These are phyloP conservation scores for Glonium stellatum DNA, from an alignment of 495 filamentous ascomycete genomes.

Conservation along the genomic window DNA sequence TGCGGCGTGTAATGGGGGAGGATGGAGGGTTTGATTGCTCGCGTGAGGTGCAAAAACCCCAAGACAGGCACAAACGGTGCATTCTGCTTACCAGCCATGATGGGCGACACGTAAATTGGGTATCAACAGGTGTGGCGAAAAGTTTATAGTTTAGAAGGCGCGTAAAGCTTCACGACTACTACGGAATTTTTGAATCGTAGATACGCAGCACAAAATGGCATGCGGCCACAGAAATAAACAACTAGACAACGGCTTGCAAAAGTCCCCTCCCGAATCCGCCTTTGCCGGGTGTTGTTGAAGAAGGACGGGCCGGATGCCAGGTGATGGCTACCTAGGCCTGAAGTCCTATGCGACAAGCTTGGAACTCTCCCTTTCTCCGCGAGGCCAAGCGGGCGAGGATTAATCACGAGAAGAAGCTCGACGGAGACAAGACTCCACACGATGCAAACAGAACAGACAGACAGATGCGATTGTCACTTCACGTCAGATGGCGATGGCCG, in stretches of 20 bases:
- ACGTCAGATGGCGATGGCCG: background rate
- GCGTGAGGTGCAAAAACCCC: background rate
- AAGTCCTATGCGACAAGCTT: background rate
- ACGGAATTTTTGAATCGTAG: conserved; percentile 1
- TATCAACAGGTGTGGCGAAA: conserved; percentile 2
- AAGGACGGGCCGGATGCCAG: background rate
- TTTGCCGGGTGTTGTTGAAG: background rate
- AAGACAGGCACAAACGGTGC: background rate
- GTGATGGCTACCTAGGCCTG: too few species aligned
- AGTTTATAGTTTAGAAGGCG: conserved; percentile 1
- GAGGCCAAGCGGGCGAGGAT: background rate
- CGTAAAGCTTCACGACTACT: conserved; percentile 4
- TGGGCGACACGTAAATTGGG: conserved; percentile 8
- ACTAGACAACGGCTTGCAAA: conserved; percentile 4
- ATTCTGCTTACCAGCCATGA: conserved; percentile 38
- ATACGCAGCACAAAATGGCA: conserved; percentile 1
- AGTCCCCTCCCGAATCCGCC: background rate
- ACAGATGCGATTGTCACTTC: background rate
- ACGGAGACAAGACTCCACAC: background rate
- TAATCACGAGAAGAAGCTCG: background rate
- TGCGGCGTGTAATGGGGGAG: background rate
- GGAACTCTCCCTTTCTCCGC: background rate
- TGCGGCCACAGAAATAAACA: conserved; percentile 2
- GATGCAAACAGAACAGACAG: background rate
- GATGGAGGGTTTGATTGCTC: background rate